Evolutionary conservation across 164 flowering plant species (phyloP).

Genomic region (Amborella trichopoda): DNA sequence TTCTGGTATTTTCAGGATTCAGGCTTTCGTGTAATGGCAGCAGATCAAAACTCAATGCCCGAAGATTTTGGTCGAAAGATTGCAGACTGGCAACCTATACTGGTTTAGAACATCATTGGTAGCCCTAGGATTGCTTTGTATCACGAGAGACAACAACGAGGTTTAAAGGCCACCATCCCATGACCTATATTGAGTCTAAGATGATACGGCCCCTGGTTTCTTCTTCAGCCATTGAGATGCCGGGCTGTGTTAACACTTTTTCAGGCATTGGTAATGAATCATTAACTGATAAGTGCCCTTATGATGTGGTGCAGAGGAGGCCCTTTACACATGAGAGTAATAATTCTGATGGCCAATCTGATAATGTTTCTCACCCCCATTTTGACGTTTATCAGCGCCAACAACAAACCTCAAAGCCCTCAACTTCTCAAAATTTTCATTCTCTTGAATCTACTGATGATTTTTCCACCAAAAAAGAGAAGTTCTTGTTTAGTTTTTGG

Average conservation of each 20-base stretch:
- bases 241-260: too few species aligned
- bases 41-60: conserved; percentile 44
- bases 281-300: neutral
- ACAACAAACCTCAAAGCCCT: too few species aligned
- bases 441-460: too few species aligned
- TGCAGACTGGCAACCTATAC: conserved; percentile 26
- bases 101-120: conserved; percentile 13
- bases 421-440: too few species aligned
- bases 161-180: too few species aligned
- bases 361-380: conserved; percentile 31
- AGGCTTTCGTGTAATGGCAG: conserved; percentile 37
- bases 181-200: too few species aligned
- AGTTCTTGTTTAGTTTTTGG: conserved; percentile 73
- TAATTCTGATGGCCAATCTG: conserved; percentile 14
- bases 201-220: conserved; percentile 29
- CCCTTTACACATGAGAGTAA: conserved; percentile 8
- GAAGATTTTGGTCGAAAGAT: conserved; percentile 48
- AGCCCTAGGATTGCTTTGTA: conserved; percentile 25
- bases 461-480: conserved; percentile 41
- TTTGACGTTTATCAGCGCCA: conserved; percentile 39
- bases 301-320: neutral
- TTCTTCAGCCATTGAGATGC: too few species aligned
- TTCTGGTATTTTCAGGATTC: too few species aligned
- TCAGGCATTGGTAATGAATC: conserved; percentile 26
- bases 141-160: too few species aligned